Base-by-base conservation (phyloP, 192 early-diverging fungal species). In the Mortierella antarctica region DNA sequence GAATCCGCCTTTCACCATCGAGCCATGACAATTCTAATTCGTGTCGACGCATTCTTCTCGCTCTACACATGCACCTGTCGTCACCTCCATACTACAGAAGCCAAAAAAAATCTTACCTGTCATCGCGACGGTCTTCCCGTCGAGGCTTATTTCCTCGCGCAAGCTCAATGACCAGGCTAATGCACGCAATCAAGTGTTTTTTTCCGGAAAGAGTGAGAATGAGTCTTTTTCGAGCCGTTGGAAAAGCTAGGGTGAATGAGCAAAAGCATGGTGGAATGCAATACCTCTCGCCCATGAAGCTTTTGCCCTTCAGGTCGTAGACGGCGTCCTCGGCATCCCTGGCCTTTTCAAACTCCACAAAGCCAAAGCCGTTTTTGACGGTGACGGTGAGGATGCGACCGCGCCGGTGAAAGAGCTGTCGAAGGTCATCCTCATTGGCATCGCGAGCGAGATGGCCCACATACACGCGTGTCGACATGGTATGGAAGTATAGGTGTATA, bases 251-350 rank as follows among this genome's bases (percentile, higher is more conserved):
- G 41, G 13, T 17, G 44, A 61, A 61, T 3, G 31, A 31, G 31
- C 7, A 45, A n/a, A 46, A 48, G 40, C 7, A 64, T 31, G 11
- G 21, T 0, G 31, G 4, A 6, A 18, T 5, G 15, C 6, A 1
- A 21, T 86, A 94, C 94, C 94, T 90, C 76, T 96, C 93, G 46
- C 94, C 94, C 71, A 94, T 82, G 69, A 96, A 98, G 42, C 88
- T 78, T 46, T 86, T 90, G 73, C 89, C 93, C 73, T 97, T 86
- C 70, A 95, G 86, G 61, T 93, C 89, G 57, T 94, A 86, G 59
- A 98, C 92, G 15, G 92, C 95, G 84, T 97, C 95, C 56, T 93
- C 87, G 54, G 96, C 96, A 85, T 98, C 96, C 56, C 91, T 87
- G 14, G 83, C 74, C 65, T 95, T 89, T 56, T 89, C 87, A 71